A percentile compares a stretch with the other conserved stretches of the same genome.
Evolutionary conservation across 805 yeast species (phyloP).

Genomic region (Pichia nakasei): DNA sequence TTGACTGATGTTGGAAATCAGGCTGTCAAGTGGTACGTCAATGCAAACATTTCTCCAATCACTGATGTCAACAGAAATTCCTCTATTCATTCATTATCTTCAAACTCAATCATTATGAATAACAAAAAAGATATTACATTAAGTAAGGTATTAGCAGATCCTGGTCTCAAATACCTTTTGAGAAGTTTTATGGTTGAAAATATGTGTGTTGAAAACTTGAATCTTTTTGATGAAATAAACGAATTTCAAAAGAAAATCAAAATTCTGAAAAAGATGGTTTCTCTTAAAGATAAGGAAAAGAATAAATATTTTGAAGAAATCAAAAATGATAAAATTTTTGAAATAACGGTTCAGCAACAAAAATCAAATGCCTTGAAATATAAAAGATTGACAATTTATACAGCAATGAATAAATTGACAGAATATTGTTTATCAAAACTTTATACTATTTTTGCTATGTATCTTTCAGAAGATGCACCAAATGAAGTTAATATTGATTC

Average conservation of each 20-base stretch:
- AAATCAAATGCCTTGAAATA: conserved; percentile 14
- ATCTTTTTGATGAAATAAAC: conserved; percentile 54
- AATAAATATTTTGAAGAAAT: conserved; percentile 3
- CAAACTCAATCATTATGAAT: neutral
- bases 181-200: conserved; percentile 54
- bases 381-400: conserved; percentile 25
- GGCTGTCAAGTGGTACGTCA: conserved; percentile 17
- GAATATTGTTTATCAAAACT: conserved; percentile 52
- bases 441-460: conserved; percentile 57
- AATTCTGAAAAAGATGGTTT: conserved; percentile 33
- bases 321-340: conserved; percentile 1
- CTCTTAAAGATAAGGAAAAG: conserved; percentile 20
- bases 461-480: conserved; percentile 58
- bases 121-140: conserved; percentile 13
- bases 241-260: conserved; percentile 41
- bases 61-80: neutral
- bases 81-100: neutral
- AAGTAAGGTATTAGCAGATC: conserved; percentile 51
- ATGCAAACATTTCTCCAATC: neutral
- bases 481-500: conserved; percentile 59
- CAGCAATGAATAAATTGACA: conserved; percentile 35
- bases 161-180: conserved; percentile 66
- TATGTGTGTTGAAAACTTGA: conserved; percentile 68
- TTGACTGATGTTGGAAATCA: conserved; percentile 17
- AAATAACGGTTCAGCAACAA: neutral